Base-by-base conservation (phyloP, 2,329 filamentous ascomycete genomes). In the Coniochaeta hoffmannii region DNA sequence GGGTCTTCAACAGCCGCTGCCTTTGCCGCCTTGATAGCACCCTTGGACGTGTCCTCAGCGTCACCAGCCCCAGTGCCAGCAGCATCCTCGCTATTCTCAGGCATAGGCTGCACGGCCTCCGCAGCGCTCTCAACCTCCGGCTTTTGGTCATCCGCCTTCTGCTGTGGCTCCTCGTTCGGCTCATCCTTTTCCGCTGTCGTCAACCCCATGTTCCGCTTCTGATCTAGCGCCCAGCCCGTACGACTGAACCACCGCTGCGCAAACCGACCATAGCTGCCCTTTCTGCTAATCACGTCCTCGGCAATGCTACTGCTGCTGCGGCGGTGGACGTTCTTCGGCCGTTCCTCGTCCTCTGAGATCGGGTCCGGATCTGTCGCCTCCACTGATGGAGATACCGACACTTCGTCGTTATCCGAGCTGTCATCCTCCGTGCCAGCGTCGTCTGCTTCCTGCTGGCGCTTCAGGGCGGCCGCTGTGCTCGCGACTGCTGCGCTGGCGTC, bases 191-290 rank as follows among this genome's bases (percentile, higher is more conserved):
- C 75, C 69, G 11, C 75, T 69, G n/a, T 66, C 62, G 82, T 88
- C 68, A 92, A 74, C 5, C 88, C 89, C 64, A 91, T 80, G 51
- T 81, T 81, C 26, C 86, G 79, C 62, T 85, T 82, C 61, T 85
- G 85, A 58, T 89, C 87, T 58, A 85, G 75, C 53, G 85, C 86
- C 88, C 91, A 93, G 0, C 89, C 91, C 58, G 85, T 87, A 60
- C 83, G 85, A 44, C 90, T 94, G 67, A 97, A 94, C 94, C 94
- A 99, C 57, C 87, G 85, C 59, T 91, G 83, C 0, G 93, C 90
- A 68, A 97, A 97, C 35, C 89, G 80, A 4, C 92, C 93, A 69
- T 97, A 97, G 59, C 85, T 86, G 0, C 92, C 91, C 62, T 85
- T 87, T 56, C 83, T 86, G 35, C 85, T 83, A 54, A 97, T 93